Conservation (phyloP, 768 basidiomycete genomes). For the Gymnopilus dilepis region DNA sequence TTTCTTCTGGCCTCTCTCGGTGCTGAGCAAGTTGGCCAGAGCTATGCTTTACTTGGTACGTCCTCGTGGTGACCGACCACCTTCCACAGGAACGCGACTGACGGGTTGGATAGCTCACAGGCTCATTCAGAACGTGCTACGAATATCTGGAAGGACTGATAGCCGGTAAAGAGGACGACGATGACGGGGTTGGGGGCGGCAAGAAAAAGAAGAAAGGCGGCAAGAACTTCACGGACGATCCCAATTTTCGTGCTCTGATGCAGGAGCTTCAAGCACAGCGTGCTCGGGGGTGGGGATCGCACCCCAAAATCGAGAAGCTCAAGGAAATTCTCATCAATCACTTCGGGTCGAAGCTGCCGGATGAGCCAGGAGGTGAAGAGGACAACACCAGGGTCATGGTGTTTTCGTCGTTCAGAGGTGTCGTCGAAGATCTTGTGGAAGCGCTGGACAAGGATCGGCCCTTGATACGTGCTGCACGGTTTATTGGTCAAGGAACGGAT, state of each 20-base stretch:
- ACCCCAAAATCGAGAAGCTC: constrained; percentile 93
- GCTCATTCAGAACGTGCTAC: constrained; percentile 81
- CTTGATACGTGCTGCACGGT: constrained; percentile 79
- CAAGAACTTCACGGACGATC: constrained; percentile 55
- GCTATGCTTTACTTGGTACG: constrained; percentile 90
- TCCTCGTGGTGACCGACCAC: constrained; percentile 6
- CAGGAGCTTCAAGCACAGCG: constrained; percentile 67
- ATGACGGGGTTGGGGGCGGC: constrained; percentile 32
- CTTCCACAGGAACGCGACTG: not conserved
- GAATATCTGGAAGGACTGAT: constrained; percentile 58
- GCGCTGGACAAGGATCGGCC: constrained; percentile 78
- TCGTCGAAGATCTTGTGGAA: constrained; percentile 90
- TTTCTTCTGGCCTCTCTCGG: constrained; percentile 56
- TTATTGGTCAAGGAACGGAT: constrained; percentile 90
- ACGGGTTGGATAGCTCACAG: constrained; percentile 65
- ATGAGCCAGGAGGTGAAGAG: constrained; percentile 31
- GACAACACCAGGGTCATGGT: constrained; percentile 88
- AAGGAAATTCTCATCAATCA: constrained; percentile 77
- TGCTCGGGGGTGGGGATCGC: constrained; percentile 60
- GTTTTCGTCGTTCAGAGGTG: constrained; percentile 89
- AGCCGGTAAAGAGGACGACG: constrained; percentile 40
- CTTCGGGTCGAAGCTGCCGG: constrained; percentile 63
- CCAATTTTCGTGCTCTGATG: constrained; percentile 68
- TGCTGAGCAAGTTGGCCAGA: constrained; percentile 65
- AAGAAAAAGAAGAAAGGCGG: constrained; percentile 48